Evolutionary conservation across 73 alveolate genomes (phyloP), one percentile per base, ranked within the genome.

Genomic region (Blepharisma japonicum): DNA sequence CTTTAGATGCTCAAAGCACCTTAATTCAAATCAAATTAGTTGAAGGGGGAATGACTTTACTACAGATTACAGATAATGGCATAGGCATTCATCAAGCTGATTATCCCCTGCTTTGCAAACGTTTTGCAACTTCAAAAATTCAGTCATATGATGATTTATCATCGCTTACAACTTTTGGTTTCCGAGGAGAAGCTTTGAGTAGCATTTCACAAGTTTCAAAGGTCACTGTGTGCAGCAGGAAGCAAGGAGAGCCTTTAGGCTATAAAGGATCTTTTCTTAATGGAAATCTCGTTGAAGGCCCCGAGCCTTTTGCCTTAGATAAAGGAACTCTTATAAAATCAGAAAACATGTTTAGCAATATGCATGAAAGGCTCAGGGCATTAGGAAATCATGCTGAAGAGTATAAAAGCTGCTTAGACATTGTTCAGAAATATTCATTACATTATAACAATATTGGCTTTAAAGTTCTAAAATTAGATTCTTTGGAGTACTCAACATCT

Each of bases 171-270:
- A 86, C 97, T 6, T 96, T 96, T 84, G 99, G 99, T 20, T 96
- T 96, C 81, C 80, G 99, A 89, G 99, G 99, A 45, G 99, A 96
- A 89, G 99, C 99, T 7, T 77, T 96, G 27, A 96, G 98, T 27
- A 81, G 97, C 46, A 89, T 96, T 38, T 92, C 98, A n/a, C 89
- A 80, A 83, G 96, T 89, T 39, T 80, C 97, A 14, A 87, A 93
- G 76, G 84, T 96, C 45, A 86, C 94, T 6, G 94, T 96, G 23
- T 87, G 92, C 6, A 70, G 98, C 46, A 88, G 87, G 80, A 84
- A 82, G 51, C 88, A 72, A 50, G 88, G 86, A 83, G 77, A 85
- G 20, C 92, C 87, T 68, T 56, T 94, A 66, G 98, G 95, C 49
- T 89, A 84, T 74, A 77, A 83, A 77, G 99, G 91, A 4, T 81